Conservation (phyloP, 139 green algal species). For the Pseudopediastrum boryanum region DNA sequence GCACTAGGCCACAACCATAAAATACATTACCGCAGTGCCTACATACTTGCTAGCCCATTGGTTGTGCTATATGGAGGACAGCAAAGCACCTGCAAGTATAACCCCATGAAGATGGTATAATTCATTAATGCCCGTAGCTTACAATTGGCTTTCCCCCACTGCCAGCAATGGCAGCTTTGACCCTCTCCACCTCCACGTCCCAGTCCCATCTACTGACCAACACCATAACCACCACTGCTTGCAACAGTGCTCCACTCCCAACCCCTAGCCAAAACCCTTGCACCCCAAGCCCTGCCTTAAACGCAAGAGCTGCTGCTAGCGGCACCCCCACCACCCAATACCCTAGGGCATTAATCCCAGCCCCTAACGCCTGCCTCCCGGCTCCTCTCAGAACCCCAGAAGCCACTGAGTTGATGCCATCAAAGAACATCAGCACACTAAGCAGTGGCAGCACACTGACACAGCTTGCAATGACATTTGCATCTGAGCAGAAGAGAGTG, state of each 20-base stretch:
- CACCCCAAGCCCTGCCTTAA: constrained; percentile 45
- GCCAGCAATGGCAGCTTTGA: too few species aligned
- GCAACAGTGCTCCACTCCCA: constrained; percentile 19
- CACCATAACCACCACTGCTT: constrained; percentile 36
- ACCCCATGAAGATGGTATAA: too few species aligned
- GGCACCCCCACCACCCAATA: constrained; percentile 68
- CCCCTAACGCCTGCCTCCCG: constrained; percentile 45
- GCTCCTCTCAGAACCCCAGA: constrained; percentile 51
- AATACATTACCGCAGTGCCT: too few species aligned
- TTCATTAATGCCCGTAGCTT: too few species aligned
- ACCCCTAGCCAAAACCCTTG: constrained; percentile 68
- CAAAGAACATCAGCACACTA: constrained; percentile 37
- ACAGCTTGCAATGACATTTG: constrained; percentile 14
- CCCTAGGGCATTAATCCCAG: constrained; percentile 28
- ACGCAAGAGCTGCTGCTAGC: constrained; percentile 53
- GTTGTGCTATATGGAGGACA: too few species aligned
- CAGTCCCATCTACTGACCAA: constrained; percentile 47
- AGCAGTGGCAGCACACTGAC: constrained; percentile 36
- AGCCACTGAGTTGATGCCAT: constrained; percentile 64
- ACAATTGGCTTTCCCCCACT: too few species aligned
- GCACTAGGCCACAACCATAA: too few species aligned
- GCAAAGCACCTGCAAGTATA: too few species aligned
- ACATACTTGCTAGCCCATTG: too few species aligned
- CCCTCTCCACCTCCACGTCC: constrained; percentile 40
- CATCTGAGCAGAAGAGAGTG: constrained; percentile 15